A percentile compares a stretch with the other conserved stretches of the same genome.
Conservation (phyloP, 208 protist species). For the Leishmania mexicana region DNA sequence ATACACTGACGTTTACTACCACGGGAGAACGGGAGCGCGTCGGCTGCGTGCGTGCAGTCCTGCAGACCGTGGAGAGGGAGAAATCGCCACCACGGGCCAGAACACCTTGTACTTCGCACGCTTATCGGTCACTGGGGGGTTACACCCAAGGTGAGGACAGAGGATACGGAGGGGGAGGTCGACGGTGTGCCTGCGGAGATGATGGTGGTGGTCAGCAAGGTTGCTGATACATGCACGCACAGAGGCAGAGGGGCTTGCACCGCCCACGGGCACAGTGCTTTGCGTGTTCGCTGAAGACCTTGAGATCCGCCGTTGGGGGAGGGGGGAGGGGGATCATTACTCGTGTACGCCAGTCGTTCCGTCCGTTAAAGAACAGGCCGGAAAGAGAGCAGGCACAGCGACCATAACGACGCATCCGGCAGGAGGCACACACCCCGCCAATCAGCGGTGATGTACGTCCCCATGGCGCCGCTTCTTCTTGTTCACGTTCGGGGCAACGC, state of each 20-base stretch:
- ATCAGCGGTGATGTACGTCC: background rate
- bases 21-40: background rate
- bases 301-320: background rate
- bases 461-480: background rate
- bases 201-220: background rate
- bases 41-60: background rate
- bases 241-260: background rate
- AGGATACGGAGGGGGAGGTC: background rate
- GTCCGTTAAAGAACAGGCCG: background rate
- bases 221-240: background rate
- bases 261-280: background rate
- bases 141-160: background rate
- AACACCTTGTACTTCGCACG: background rate
- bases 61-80: background rate
- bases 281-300: background rate
- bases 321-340: background rate
- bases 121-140: background rate
- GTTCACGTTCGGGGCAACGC: background rate
- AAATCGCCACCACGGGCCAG: background rate
- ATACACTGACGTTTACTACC: background rate
- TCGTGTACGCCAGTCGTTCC: background rate
- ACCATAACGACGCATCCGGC: background rate
- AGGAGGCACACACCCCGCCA: background rate
- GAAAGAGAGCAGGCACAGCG: background rate
- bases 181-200: background rate